Conservation (phyloP, 2,329 filamentous ascomycete genomes). For the Aspergillus tanneri region DNA sequence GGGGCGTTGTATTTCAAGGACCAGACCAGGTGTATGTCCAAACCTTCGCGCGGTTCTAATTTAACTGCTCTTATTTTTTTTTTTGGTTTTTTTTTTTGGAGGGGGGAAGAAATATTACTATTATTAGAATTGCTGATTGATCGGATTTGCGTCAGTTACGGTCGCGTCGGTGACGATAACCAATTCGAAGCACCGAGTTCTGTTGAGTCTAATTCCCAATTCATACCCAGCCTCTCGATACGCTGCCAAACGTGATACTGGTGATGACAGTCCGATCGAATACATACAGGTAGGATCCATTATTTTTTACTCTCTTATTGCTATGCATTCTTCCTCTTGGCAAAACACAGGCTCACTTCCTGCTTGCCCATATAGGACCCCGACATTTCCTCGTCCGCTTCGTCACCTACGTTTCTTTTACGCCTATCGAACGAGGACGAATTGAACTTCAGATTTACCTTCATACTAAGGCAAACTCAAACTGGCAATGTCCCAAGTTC, state of each 20-base stretch:
- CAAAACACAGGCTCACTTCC: not conserved
- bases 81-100: not conserved
- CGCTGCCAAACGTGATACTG: conserved; percentile 66
- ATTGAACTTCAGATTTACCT: conserved; percentile 88
- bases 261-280: conserved; percentile 76
- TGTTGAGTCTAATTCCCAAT: conserved; percentile 80
- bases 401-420: conserved; percentile 70
- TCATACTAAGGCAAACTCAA: conserved; percentile 65
- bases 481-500: conserved; percentile 52
- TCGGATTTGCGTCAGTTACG: conserved; percentile 61
- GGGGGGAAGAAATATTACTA: too few species aligned
- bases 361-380: conserved; percentile 62
- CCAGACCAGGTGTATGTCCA: conserved; percentile 74
- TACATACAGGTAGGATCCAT: conserved; percentile 73
- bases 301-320: not conserved
- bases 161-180: conserved; percentile 80
- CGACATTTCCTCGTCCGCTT: conserved; percentile 55
- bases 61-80: not conserved
- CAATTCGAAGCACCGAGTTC: conserved; percentile 72
- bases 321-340: conserved; percentile 21
- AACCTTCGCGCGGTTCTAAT: not conserved
- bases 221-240: conserved; percentile 80
- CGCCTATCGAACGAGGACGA: conserved; percentile 90
- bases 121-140: conserved; percentile 1
- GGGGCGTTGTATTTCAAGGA: conserved; percentile 83